Percentiles rank a stretch among this genome's conserved stretches.
Evolutionary conservation across 495 filamentous ascomycete species (phyloP).

Genomic region (Tuber melanosporum): DNA sequence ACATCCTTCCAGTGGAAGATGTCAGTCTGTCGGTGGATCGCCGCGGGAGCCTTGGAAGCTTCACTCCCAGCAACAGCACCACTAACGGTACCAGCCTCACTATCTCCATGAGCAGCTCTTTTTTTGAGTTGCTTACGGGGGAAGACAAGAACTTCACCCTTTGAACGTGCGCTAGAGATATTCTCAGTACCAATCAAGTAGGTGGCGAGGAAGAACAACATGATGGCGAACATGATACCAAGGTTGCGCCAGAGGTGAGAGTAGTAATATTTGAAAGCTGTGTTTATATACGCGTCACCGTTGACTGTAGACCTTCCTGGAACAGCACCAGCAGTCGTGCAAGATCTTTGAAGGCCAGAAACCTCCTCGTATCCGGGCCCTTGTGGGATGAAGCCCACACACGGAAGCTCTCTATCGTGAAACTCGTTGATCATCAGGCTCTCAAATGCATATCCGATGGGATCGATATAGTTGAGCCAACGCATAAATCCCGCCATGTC

Average conservation of each 20-base stretch:
- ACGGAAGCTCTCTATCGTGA: constrained; percentile 56
- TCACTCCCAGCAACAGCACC: constrained; percentile 48
- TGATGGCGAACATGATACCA: constrained; percentile 71
- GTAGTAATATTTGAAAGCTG: constrained; percentile 55
- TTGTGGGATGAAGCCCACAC: constrained; percentile 56
- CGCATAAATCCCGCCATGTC: constrained; percentile 79
- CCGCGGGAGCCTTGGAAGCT: constrained; percentile 44
- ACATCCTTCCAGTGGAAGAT: constrained; percentile 85
- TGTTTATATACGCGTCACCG: constrained; percentile 55
- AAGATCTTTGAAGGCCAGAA: constrained; percentile 44
- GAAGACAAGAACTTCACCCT: constrained; percentile 85
- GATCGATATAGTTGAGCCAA: constrained; percentile 84
- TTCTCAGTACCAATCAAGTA: constrained; percentile 71
- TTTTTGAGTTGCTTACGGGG: constrained; percentile 62
- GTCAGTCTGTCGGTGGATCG: constrained; percentile 58
- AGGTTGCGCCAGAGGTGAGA: constrained; percentile 67
- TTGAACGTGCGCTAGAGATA: constrained; percentile 70
- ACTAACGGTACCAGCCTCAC: constrained; percentile 50
- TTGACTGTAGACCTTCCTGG: constrained; percentile 52
- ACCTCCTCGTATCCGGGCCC: constrained; percentile 45
- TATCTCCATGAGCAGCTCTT: constrained; percentile 50
- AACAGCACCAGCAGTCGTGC: constrained; percentile 53
- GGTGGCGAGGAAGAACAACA: constrained; percentile 56
- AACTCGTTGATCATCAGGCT: constrained; percentile 89
- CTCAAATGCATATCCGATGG: constrained; percentile 82